A percentile compares a stretch with the other conserved stretches of the same genome.
Conservation (phyloP, 2,329 filamentous ascomycete genomes). For the Davidsoniella eucalypti region DNA sequence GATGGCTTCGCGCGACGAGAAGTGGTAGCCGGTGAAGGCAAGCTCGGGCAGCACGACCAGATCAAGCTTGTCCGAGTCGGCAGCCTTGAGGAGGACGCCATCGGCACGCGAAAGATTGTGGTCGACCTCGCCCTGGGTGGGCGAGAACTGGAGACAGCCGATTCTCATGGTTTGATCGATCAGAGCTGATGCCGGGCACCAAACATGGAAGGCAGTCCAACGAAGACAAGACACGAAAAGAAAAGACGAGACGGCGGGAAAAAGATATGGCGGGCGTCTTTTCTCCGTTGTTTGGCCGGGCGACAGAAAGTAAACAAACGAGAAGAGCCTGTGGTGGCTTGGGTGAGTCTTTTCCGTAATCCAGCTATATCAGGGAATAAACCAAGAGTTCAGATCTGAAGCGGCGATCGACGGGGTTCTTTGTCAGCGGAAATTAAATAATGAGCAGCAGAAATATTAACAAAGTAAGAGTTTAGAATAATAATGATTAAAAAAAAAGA, state of each 20-base stretch:
- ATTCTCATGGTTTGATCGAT: constrained; percentile 38
- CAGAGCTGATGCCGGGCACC: too few species aligned
- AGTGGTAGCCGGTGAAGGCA: constrained; percentile 68
- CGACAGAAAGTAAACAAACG: too few species aligned
- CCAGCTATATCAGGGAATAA: neutral
- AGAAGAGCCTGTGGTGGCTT: too few species aligned
- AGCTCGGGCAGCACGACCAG: constrained; percentile 61
- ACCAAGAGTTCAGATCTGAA: neutral
- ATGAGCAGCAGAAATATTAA: neutral
- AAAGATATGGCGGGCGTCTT: too few species aligned
- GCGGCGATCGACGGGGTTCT: neutral
- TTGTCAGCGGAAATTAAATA: neutral
- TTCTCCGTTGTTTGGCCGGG: too few species aligned
- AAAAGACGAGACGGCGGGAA: too few species aligned
- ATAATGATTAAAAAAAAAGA: too few species aligned
- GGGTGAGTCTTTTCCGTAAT: too few species aligned
- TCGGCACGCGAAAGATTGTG: constrained; percentile 57
- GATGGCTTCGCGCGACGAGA: constrained; percentile 52
- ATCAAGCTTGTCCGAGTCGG: constrained; percentile 24
- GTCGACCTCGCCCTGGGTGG: constrained; percentile 51
- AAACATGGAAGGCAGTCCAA: too few species aligned
- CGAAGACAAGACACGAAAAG: neutral
- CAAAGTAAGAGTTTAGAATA: neutral
- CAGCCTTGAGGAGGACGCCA: constrained; percentile 34
- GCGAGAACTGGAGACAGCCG: constrained; percentile 55